phyloP scores from a whole-genome alignment of 164 flowering plant genomes.

The Liriodendron chinense region DNA sequence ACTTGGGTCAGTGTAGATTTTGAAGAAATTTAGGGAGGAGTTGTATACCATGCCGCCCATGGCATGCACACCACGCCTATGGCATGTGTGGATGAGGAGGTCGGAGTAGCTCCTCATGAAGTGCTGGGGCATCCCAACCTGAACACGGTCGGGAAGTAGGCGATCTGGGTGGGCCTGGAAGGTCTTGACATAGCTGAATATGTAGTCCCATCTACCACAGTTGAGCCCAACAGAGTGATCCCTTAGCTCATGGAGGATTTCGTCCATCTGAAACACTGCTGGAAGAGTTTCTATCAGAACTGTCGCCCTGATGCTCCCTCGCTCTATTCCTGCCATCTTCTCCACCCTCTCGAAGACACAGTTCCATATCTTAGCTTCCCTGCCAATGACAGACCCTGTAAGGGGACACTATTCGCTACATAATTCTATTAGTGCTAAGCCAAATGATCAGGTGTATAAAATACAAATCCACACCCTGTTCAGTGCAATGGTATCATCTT shows the following conservation, averaged over 20 bases:
- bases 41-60: slow-evolving; percentile 91
- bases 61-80: slow-evolving; percentile 85
- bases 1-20: background rate
- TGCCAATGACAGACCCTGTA: slow-evolving; percentile 24
- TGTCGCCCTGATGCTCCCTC: slow-evolving; percentile 86
- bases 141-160: slow-evolving; percentile 77
- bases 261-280: slow-evolving; percentile 93
- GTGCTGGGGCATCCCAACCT: slow-evolving; percentile 81
- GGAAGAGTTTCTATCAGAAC: slow-evolving; percentile 93
- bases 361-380: slow-evolving; percentile 92
- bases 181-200: slow-evolving; percentile 92
- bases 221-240: slow-evolving; percentile 87
- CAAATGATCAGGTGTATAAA: no score
- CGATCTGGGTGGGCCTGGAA: slow-evolving; percentile 87
- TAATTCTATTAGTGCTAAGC: no score
- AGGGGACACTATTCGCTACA: no score
- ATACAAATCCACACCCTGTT: no score
- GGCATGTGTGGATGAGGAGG: slow-evolving; percentile 86
- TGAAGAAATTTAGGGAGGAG: background rate
- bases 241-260: slow-evolving; percentile 78
- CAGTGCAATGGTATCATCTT: no score
- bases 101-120: slow-evolving; percentile 89
- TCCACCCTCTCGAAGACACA: slow-evolving; percentile 84
- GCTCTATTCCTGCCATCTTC: slow-evolving; percentile 69
- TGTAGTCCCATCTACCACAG: slow-evolving; percentile 98